phyloP scores from a whole-genome alignment of 345 rosid species.

The Crucihimalaya himalaica region DNA sequence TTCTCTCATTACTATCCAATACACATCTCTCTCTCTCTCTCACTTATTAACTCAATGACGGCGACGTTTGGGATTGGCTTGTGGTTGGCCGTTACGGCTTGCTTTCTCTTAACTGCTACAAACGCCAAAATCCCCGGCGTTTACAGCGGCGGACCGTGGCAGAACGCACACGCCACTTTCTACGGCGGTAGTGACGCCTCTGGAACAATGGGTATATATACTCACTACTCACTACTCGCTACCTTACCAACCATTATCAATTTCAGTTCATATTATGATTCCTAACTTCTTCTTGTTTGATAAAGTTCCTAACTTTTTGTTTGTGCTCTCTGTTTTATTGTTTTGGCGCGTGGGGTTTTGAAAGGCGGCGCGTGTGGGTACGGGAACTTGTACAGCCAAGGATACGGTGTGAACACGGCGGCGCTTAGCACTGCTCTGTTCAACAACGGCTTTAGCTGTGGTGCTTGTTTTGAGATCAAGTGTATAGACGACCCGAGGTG shows the following conservation, averaged over 20 bases:
- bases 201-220: slow-evolving; percentile 78
- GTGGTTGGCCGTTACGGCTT: slow-evolving; percentile 36
- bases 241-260: background rate
- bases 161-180: slow-evolving; percentile 84
- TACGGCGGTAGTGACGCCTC: slow-evolving; percentile 87
- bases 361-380: slow-evolving; percentile 97
- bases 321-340: background rate
- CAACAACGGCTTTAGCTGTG: slow-evolving; percentile 90
- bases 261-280: slow-evolving; percentile 15
- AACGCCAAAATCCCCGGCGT: slow-evolving; percentile 76
- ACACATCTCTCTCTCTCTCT: slow-evolving; percentile 26
- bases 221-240: background rate
- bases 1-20: slow-evolving; percentile 20
- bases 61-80: slow-evolving; percentile 31
- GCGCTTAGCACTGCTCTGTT: slow-evolving; percentile 92
- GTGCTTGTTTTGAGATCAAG: slow-evolving; percentile 89
- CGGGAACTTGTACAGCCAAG: slow-evolving; percentile 93
- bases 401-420: slow-evolving; percentile 95
- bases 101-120: slow-evolving; percentile 27
- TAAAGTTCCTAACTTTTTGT: background rate
- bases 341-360: background rate
- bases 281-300: background rate
- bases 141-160: slow-evolving; percentile 70
- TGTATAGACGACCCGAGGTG: slow-evolving; percentile 75
- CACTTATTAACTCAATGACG: slow-evolving; percentile 11